Evolutionary conservation across 2,329 filamentous ascomycete genomes (phyloP).

Genomic region (Taxawa tesnikishii): DNA sequence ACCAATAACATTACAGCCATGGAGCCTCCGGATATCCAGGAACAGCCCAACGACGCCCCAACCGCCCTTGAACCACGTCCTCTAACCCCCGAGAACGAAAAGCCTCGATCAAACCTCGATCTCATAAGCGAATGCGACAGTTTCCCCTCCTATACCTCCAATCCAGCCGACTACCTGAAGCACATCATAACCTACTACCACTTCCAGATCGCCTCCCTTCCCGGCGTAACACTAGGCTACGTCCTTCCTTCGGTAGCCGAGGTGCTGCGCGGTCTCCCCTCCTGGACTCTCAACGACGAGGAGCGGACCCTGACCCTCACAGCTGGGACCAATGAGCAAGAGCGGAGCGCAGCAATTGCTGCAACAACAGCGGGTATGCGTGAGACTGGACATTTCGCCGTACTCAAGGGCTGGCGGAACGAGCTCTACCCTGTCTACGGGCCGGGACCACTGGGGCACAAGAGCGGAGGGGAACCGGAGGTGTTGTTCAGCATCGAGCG

Average conservation of each 20-base stretch:
- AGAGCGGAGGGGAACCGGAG: too few species aligned
- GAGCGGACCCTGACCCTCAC: conserved; percentile 50
- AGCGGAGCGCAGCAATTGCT: conserved; percentile 47
- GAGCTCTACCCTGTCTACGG: conserved; percentile 71
- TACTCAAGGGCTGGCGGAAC: conserved; percentile 68
- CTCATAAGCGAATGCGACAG: conserved; percentile 46
- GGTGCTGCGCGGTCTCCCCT: conserved; percentile 41
- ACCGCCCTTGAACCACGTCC: conserved; percentile 12
- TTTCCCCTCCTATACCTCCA: conserved; percentile 62
- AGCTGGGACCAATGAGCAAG: conserved; percentile 43
- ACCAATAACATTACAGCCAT: conserved; percentile 6
- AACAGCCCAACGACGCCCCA: too few species aligned
- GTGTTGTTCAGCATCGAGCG: conserved; percentile 66
- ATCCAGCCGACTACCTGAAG: conserved; percentile 42
- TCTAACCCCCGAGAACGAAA: conserved; percentile 13
- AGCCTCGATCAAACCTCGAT: conserved; percentile 37
- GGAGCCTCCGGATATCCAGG: conserved; percentile 12
- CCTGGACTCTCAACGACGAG: conserved; percentile 48
- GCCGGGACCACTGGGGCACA: conserved; percentile 37
- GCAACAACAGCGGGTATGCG: conserved; percentile 56
- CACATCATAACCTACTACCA: conserved; percentile 39
- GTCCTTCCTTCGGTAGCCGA: conserved; percentile 50
- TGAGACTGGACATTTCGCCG: conserved; percentile 55
- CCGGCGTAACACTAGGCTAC: conserved; percentile 49
- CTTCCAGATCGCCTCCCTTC: conserved; percentile 55